These are phyloP conservation scores for Fragaria iinumae DNA, from an alignment of 306 rosid genomes.

Conservation along the genomic window DNA sequence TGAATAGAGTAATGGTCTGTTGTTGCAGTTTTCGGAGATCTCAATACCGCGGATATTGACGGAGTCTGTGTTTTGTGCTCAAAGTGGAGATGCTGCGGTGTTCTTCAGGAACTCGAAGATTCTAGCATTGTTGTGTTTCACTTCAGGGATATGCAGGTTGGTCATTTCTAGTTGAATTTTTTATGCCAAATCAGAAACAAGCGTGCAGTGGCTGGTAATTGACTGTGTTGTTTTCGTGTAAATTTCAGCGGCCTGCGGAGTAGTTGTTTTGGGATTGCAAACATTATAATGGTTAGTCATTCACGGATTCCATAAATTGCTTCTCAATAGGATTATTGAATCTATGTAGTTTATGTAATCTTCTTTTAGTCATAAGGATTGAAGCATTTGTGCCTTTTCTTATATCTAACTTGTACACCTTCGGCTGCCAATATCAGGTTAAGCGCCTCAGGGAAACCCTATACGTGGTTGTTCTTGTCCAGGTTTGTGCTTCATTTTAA, in stretches of 20 bases:
- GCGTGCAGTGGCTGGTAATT: constrained; percentile 19
- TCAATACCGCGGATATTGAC: constrained; percentile 66
- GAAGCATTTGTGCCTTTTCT: too few species aligned
- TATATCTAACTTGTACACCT: too few species aligned
- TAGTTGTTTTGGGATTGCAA: constrained; percentile 68
- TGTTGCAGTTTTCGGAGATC: constrained; percentile 67
- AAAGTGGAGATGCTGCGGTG: constrained; percentile 44
- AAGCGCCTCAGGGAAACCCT: constrained; percentile 52
- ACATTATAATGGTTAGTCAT: constrained; percentile 21
- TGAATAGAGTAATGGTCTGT: too few species aligned
- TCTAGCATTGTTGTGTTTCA: constrained; percentile 51
- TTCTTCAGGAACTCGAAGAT: constrained; percentile 51
- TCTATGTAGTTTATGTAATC: too few species aligned
- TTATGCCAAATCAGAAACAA: background rate
- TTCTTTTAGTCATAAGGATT: too few species aligned
- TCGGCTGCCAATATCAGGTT: too few species aligned
- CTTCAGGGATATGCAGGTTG: constrained; percentile 78
- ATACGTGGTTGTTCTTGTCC: constrained; percentile 53
- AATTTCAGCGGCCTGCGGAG: constrained; percentile 73
- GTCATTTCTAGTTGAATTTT: constrained; percentile 10
- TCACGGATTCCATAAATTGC: too few species aligned
- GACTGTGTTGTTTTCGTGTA: constrained; percentile 30
- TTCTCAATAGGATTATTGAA: too few species aligned
- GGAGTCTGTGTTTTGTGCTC: constrained; percentile 72
- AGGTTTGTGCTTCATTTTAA: constrained; percentile 43